phyloP scores from a whole-genome alignment of 2,329 filamentous ascomycete species.

The Fusarium agapanthi region DNA sequence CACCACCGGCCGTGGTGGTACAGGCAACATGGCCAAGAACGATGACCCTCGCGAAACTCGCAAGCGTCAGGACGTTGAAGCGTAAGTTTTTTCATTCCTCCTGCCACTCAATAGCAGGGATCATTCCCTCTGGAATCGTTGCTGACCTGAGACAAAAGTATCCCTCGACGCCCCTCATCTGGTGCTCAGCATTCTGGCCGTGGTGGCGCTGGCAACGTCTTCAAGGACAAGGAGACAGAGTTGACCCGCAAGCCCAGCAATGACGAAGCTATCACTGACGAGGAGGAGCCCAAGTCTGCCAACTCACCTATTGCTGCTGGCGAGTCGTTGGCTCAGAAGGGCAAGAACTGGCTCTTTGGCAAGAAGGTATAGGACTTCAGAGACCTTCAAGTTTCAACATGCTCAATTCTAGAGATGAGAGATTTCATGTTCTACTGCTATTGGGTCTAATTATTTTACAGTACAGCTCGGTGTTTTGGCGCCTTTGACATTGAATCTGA shows the following conservation, averaged over 20 bases:
- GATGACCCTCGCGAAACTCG: constrained; percentile 78
- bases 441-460: constrained; percentile 20
- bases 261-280: constrained; percentile 45
- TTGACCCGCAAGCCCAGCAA: constrained; percentile 42
- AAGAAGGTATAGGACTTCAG: constrained; percentile 54
- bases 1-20: constrained; percentile 89
- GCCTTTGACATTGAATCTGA: constrained; percentile 13
- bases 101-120: neutral
- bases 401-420: neutral
- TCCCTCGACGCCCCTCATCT: constrained; percentile 64
- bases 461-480: constrained; percentile 39
- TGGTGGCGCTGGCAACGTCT: constrained; percentile 78
- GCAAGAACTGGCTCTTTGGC: constrained; percentile 59
- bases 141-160: constrained; percentile 45
- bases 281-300: constrained; percentile 23
- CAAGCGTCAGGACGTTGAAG: constrained; percentile 82
- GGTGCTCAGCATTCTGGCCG: constrained; percentile 74
- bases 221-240: constrained; percentile 56
- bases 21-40: constrained; percentile 84
- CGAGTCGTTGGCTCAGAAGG: constrained; percentile 50
- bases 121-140: neutral
- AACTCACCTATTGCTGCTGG: constrained; percentile 6
- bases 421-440: constrained; percentile 1
- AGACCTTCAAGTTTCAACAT: neutral
- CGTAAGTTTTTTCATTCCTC: constrained; percentile 55